Evolutionary conservation across 768 basidiomycete species (phyloP), one percentile per base, ranked within the genome.

Genomic region (Kockovaella imperatae): DNA sequence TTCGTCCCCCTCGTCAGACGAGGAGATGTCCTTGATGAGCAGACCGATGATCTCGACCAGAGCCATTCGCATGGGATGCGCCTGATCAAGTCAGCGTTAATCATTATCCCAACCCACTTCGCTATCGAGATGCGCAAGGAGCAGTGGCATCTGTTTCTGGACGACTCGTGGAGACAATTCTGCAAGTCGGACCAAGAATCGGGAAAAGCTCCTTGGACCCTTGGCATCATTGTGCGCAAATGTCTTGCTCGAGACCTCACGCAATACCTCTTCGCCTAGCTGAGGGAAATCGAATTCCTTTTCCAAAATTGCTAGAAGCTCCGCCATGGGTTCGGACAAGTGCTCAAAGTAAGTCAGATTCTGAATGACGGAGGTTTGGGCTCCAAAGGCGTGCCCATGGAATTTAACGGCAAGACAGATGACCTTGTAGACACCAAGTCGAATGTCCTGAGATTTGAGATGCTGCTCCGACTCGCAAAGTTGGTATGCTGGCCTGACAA

Each of bases 51-150:
- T 79, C 67, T 97, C 93, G 42, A 99, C 80, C 47, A 99, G 77
- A 1, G 89, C 87, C 75, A 89, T 84, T 34, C 95, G 87, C 82
- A 99, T 90, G 0, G 90, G 87, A 65, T 97, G 95, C 0, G 90
- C 83, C 89, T 95, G 59, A 4, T 6, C 3, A 24, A 43, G 30
- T 45, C 4, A 13, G 24, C 13, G 15, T 15, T 23, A 25, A 7
- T 11, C 24, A 5, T 13, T 36, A 18, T 24, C 23, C 25, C 34
- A 21, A 53, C 73, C 6, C 60, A 86, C 91, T 74, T 99, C 95
- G 23, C 86, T 88, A 63, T 99, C 93, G 13, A 96, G 74, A 59
- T 96, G 91, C 15, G 79, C 75, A 18, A 87, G 76, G 13, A 99
- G 74, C 40, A 96, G 72, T 62, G 83, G 82, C 52, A 97, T 83